phyloP scores from a whole-genome alignment of 2,329 filamentous ascomycete genomes.

The Neofusicoccum parvum region DNA sequence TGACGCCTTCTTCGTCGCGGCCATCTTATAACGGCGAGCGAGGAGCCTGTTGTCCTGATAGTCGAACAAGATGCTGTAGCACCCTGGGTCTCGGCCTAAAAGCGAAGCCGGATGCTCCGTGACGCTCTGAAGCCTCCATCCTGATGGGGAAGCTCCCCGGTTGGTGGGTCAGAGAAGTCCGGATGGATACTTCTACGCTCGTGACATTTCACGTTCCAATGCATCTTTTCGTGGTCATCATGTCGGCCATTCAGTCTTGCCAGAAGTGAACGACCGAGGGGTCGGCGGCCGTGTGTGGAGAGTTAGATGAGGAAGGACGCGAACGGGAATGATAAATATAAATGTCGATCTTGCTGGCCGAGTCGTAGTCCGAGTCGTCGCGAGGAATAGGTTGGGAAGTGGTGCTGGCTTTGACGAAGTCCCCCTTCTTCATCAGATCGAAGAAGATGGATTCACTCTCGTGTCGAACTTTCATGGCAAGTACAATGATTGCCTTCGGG shows the following conservation, averaged over 20 bases:
- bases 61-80: not conserved
- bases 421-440: conserved; percentile 48
- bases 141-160: not conserved
- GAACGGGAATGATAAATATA: conserved; percentile 12
- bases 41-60: not conserved
- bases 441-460: conserved; percentile 69
- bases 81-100: conserved; percentile 12
- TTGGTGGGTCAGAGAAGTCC: not conserved
- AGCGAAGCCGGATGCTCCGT: conserved; percentile 13
- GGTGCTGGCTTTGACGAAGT: conserved; percentile 26
- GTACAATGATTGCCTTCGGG: conserved; percentile 54
- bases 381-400: conserved; percentile 4
- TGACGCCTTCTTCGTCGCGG: not conserved
- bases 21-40: not conserved
- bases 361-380: conserved; percentile 2
- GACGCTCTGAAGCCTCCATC: not conserved
- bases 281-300: not conserved
- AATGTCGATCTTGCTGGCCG: conserved; percentile 17
- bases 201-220: not conserved
- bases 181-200: not conserved
- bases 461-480: conserved; percentile 70
- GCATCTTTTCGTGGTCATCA: not conserved
- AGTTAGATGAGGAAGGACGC: not conserved
- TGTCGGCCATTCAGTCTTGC: not conserved
- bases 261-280: not conserved